Conservation (phyloP, 805 yeast species). For the Schizosaccharomyces japonicus region DNA sequence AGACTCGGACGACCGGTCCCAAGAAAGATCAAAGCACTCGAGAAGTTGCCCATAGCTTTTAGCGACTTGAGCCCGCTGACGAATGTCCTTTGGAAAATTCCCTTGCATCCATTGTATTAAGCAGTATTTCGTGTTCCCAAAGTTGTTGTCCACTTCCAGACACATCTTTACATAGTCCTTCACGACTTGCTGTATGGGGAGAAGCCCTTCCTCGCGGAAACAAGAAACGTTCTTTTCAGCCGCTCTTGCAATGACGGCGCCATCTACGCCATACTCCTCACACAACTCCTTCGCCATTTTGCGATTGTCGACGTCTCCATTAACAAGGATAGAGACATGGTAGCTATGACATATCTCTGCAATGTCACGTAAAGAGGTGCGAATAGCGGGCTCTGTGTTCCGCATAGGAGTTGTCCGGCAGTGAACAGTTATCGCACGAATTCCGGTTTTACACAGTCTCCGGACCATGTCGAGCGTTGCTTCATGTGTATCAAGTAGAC, state of each 20-base stretch:
- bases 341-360: constrained; percentile 34
- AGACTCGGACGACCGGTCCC: too few relatives aligned
- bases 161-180: constrained; percentile 33
- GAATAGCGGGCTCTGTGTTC: constrained; percentile 49
- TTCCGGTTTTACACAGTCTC: constrained; percentile 49
- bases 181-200: constrained; percentile 31
- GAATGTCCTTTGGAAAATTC: constrained; percentile 11
- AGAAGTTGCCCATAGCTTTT: neutral
- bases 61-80: neutral
- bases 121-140: constrained; percentile 62
- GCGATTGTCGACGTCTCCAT: constrained; percentile 46
- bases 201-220: constrained; percentile 23
- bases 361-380: constrained; percentile 37
- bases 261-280: constrained; percentile 31
- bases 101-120: constrained; percentile 61
- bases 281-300: constrained; percentile 32
- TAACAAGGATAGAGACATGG: constrained; percentile 51
- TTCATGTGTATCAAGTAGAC: constrained; percentile 43
- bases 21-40: too few relatives aligned
- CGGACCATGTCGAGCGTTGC: constrained; percentile 37
- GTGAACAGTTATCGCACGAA: constrained; percentile 65
- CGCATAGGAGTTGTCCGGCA: constrained; percentile 81
- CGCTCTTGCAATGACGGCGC: constrained; percentile 81
- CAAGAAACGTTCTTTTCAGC: constrained; percentile 76
- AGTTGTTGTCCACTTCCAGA: constrained; percentile 31